These are phyloP conservation scores for Penicillium olsonii DNA, from an alignment of 2,329 filamentous ascomycete species.

Conservation along the genomic window DNA sequence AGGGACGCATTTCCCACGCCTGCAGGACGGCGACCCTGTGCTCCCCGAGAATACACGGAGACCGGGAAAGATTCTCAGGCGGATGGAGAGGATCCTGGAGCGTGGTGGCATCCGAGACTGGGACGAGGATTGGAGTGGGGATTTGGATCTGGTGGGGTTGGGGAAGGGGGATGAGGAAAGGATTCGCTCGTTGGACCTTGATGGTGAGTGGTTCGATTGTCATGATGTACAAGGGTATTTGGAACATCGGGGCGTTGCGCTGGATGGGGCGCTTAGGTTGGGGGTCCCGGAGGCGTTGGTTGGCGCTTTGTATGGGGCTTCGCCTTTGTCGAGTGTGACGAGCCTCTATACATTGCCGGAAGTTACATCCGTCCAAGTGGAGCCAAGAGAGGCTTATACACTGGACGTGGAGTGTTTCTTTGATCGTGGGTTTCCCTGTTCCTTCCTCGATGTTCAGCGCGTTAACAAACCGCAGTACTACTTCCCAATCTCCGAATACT, in stretches of 20 bases:
- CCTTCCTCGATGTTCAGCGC: background rate
- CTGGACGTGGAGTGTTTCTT: slow-evolving; percentile 32
- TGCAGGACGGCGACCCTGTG: slow-evolving; percentile 40
- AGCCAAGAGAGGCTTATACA: slow-evolving; percentile 13
- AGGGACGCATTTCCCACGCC: slow-evolving; percentile 63
- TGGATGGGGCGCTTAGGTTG: slow-evolving; percentile 32
- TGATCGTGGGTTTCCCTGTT: slow-evolving; percentile 20
- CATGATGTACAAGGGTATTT: slow-evolving; percentile 77
- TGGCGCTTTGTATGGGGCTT: slow-evolving; percentile 12
- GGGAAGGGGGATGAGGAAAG: slow-evolving; percentile 26
- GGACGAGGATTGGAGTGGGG: slow-evolving; percentile 28
- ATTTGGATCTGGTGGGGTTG: slow-evolving; percentile 12
- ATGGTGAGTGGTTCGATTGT: slow-evolving; percentile 75
- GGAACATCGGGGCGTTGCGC: slow-evolving; percentile 29
- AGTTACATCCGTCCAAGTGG: slow-evolving; percentile 2
- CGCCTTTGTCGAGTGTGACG: slow-evolving; percentile 10
- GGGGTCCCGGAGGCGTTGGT: slow-evolving; percentile 22
- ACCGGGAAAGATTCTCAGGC: slow-evolving; percentile 25
- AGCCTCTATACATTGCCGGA: slow-evolving; percentile 12
- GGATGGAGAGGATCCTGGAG: slow-evolving; percentile 19
- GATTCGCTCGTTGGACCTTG: slow-evolving; percentile 59
- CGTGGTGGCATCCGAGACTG: slow-evolving; percentile 23
- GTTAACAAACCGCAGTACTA: slow-evolving; percentile 23
- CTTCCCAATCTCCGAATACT: slow-evolving; percentile 31
- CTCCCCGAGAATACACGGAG: slow-evolving; percentile 34